Evolutionary conservation across 1,284 basidiomycete species (phyloP).

Genomic region (Amylostereum areolatum): DNA sequence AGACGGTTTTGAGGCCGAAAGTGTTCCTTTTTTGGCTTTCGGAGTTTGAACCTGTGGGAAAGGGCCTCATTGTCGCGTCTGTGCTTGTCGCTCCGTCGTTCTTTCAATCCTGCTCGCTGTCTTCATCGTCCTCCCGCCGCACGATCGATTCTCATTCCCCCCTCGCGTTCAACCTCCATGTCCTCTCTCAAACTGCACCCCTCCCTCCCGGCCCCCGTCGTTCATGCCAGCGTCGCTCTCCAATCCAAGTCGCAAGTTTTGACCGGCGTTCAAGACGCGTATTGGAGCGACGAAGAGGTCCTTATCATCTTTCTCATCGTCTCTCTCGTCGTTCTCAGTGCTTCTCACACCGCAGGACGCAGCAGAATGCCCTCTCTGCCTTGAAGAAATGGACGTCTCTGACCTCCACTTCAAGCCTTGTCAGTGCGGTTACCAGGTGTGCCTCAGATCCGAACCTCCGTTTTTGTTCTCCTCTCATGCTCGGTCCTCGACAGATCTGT

Average conservation of each 20-base stretch:
- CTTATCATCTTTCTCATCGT: neutral
- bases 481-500: conserved; percentile 74
- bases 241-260: conserved; percentile 81
- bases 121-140: neutral
- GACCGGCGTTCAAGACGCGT: conserved; percentile 92
- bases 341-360: conserved; percentile 67
- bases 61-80: conserved; percentile 14
- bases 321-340: neutral
- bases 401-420: conserved; percentile 99
- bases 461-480: conserved; percentile 10
- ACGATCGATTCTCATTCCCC: neutral
- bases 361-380: conserved; percentile 95
- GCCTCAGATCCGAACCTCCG: conserved; percentile 11
- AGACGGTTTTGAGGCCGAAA: too few species aligned
- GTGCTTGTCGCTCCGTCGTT: conserved; percentile 4
- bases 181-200: conserved; percentile 31
- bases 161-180: too few species aligned
- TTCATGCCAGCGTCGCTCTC: conserved; percentile 60
- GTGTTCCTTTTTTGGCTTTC: too few species aligned
- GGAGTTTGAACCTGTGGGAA: conserved; percentile 8
- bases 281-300: conserved; percentile 93
- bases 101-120: neutral
- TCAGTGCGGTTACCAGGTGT: conserved; percentile 95
- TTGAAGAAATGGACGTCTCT: conserved; percentile 98
- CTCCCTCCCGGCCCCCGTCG: conserved; percentile 64